phyloP scores from a whole-genome alignment of 495 filamentous ascomycete genomes.

The Aspergillus wentii region DNA sequence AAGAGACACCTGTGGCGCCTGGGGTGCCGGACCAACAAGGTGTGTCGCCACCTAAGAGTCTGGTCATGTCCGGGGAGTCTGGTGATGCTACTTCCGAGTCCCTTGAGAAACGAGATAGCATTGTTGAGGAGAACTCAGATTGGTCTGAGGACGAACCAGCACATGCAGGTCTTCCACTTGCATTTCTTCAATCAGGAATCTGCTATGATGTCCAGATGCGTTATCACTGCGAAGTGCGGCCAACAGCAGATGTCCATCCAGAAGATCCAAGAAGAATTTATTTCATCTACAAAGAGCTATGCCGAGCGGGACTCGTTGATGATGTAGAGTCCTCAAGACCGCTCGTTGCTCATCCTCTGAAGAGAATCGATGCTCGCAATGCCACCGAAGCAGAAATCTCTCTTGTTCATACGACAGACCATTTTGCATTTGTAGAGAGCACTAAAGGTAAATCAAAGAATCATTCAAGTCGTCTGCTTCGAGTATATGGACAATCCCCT shows the following conservation, averaged over 20 bases:
- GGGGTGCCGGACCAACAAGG: constrained; percentile 2
- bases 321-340: constrained; percentile 42
- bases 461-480: no score
- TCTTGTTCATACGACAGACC: constrained; percentile 66
- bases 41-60: constrained; percentile 14
- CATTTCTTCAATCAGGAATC: constrained; percentile 60
- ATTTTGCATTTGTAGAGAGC: constrained; percentile 70
- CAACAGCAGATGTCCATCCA: constrained; percentile 70
- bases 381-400: constrained; percentile 74
- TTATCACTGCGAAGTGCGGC: constrained; percentile 76
- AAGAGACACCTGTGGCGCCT: not conserved
- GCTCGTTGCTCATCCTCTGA: constrained; percentile 59
- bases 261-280: constrained; percentile 90
- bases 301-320: constrained; percentile 68
- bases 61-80: constrained; percentile 20
- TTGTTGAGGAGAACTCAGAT: constrained; percentile 35
- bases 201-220: constrained; percentile 95
- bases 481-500: no score
- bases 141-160: constrained; percentile 33
- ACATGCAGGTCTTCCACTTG: constrained; percentile 28
- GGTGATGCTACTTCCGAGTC: constrained; percentile 16
- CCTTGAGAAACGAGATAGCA: constrained; percentile 24
- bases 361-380: constrained; percentile 67
- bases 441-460: constrained; percentile 52
- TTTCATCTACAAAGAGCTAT: constrained; percentile 82